These are phyloP conservation scores for Phyllosticta citrichinensis DNA, from an alignment of 2,329 filamentous ascomycete species.

Conservation along the genomic window DNA sequence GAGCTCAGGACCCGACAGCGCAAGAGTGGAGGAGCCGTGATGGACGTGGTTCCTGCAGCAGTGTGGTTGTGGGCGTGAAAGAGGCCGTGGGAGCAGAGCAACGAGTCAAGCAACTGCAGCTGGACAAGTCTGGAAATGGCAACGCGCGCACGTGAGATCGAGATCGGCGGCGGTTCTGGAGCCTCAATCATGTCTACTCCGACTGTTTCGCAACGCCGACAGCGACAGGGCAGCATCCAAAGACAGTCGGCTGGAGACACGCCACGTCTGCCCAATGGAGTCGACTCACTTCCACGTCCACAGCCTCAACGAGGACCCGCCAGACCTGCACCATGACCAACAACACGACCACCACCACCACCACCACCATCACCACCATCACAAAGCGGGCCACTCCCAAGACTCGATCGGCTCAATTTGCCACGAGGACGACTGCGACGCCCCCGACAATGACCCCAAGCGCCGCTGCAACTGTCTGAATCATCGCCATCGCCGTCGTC, in stretches of 20 bases:
- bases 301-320: constrained; percentile 2
- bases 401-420: not conserved
- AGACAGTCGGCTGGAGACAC: not conserved
- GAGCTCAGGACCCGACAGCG: not conserved
- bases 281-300: constrained; percentile 3
- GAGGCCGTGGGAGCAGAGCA: not conserved
- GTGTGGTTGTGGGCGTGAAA: not conserved
- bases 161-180: not conserved
- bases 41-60: not conserved
- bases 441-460: constrained; percentile 8
- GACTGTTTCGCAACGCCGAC: not conserved
- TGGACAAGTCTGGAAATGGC: not conserved
- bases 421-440: constrained; percentile 4
- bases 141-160: constrained; percentile 7
- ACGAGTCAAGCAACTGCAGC: not conserved
- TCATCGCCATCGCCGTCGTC: constrained; percentile 7
- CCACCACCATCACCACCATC: not conserved
- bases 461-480: constrained; percentile 11
- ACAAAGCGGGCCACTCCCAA: not conserved
- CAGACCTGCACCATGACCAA: constrained; percentile 1
- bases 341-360: not conserved
- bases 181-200: not conserved
- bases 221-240: not conserved
- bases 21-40: not conserved
- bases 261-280: constrained; percentile 9